Evolutionary conservation across 2,329 filamentous ascomycete species (phyloP).

Genomic region (Fusarium nygamai): DNA sequence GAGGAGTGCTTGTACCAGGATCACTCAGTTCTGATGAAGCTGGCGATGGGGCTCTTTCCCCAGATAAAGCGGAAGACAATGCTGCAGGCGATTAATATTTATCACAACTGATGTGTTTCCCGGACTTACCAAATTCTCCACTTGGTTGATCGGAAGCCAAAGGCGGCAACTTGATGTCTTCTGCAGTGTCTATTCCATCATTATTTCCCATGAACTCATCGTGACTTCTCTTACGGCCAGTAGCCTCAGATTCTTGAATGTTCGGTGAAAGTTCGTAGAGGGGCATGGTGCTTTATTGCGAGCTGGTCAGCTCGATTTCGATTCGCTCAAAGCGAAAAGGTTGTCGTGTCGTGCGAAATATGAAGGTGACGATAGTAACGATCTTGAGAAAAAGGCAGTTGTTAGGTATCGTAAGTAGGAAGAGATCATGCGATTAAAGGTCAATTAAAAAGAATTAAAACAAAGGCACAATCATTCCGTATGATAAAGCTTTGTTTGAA

Average conservation of each 20-base stretch:
- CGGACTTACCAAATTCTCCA: conserved; percentile 38
- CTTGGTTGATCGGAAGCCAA: conserved; percentile 28
- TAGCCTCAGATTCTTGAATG: conserved; percentile 56
- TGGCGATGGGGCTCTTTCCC: conserved; percentile 44
- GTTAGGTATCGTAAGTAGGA: conserved; percentile 6
- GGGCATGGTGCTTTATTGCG: conserved; percentile 52
- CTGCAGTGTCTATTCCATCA: conserved; percentile 36
- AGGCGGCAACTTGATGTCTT: conserved; percentile 32
- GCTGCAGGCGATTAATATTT: conserved; percentile 35
- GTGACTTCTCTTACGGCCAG: conserved; percentile 58
- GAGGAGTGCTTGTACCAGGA: conserved; percentile 53
- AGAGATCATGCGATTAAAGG: conserved; percentile 20
- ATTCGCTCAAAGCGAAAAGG: not conserved
- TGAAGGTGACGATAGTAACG: not conserved
- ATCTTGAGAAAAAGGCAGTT: conserved; percentile 6
- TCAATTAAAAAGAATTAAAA: not conserved
- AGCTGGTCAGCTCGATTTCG: conserved; percentile 4
- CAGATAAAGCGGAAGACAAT: conserved; percentile 36
- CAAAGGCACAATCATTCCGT: conserved; percentile 4
- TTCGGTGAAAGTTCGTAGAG: conserved; percentile 60
- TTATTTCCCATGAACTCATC: conserved; percentile 55
- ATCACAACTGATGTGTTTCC: too few relatives aligned
- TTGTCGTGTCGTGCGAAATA: not conserved
- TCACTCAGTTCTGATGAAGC: conserved; percentile 54
- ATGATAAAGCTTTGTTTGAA: not conserved